Evolutionary conservation across 2,329 filamentous ascomycete genomes (phyloP), one percentile per base, ranked within the genome.

Genomic region (Neofusicoccum ribis): DNA sequence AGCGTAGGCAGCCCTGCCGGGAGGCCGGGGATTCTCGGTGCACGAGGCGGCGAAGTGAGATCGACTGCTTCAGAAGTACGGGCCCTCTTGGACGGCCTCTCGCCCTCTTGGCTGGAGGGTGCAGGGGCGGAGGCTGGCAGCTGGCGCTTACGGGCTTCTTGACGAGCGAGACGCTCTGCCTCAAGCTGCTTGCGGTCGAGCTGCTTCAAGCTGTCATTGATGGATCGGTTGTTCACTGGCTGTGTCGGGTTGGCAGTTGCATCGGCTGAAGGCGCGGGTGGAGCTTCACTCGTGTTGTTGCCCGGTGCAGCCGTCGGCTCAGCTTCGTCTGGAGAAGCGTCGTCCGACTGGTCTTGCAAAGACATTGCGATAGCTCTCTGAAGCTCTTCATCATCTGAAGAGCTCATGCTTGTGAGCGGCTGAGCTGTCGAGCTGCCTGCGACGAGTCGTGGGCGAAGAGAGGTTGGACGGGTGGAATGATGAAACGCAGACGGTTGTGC

Each of bases 181-280:
- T 97, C 94, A 92, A 97, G 95, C 61, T 87, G 85, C 76, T 89
- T 92, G 41, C 93, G 86, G 78, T 97, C 86, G 1, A 96, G 77
- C 7, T 23, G 11, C 43, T 37, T 47, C 56, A 60, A 11, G 3
- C 85, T 84, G 0, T 51, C 59, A 15, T 62, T 62, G 59, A 62
- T 11, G 23, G 46, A 3, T 9, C 59, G 59, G 23, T 17, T 62
- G 15, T 17, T 50, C 14, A 12, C 46, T 9, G 12, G 63, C 51
- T 64, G 51, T 59, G 12, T 15, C 9, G 12, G 11, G 63, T 64
- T 58, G 43, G 63, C 27, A 64, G 34, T 14, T 58, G 44, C 34
- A 15, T 51, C 51, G n/a, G 37, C 1, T 17, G 43, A 17, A 14
- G 51, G 17, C 9, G 15, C 15, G 17, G 15, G 36, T 51, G 44